Evolutionary conservation across 495 filamentous ascomycete species (phyloP), one percentile per base, ranked within the genome.

Genomic region (Antarctomyces pellizariae): DNA sequence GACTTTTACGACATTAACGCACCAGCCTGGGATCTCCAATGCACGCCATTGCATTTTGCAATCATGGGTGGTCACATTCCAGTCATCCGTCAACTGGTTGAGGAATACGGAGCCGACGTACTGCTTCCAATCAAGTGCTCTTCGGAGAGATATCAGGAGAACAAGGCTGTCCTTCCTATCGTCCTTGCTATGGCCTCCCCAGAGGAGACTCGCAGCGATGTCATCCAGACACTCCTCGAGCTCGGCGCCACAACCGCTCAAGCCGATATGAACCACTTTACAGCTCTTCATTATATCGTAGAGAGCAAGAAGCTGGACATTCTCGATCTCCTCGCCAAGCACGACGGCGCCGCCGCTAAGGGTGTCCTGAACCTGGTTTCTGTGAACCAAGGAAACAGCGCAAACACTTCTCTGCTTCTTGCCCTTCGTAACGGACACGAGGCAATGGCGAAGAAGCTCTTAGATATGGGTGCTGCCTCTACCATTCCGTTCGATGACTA

Each of bases 1-100:
- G 75, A 89, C 44, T 57, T 82, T 30, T 82, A 73, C 43, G 71
- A 82, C 28, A 56, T 82, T 29, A 69, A 84, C 36, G 57, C 68
- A 4, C 36, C 69, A 6, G 59, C 76, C 5, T 89, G 78, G 78
- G 77, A 89, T 33, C 69, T 45, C 9, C 57, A 61, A 10, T 58
- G 62, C 27, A 70, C 74, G 1, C 62, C 78, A 0, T 49, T 84
- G 8, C 78, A 89, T 39, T 54, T 78, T 13, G 78, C 78, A 2
- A 80, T 89, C 29, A 28, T 76, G 1, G 57, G 61, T 28, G 75
- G 74, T 2, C 69, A 82, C 33, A 47, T 56, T 8, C 57, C 68
- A 5, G 62, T 64, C 5, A 71, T 80, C 29, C 64, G 70, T 21
- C 48, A 64, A 12, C 56, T 89, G 4, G 75, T 78, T 17, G 54